Conservation (phyloP, 495 filamentous ascomycete genomes). For the Lophium mytilinum region DNA sequence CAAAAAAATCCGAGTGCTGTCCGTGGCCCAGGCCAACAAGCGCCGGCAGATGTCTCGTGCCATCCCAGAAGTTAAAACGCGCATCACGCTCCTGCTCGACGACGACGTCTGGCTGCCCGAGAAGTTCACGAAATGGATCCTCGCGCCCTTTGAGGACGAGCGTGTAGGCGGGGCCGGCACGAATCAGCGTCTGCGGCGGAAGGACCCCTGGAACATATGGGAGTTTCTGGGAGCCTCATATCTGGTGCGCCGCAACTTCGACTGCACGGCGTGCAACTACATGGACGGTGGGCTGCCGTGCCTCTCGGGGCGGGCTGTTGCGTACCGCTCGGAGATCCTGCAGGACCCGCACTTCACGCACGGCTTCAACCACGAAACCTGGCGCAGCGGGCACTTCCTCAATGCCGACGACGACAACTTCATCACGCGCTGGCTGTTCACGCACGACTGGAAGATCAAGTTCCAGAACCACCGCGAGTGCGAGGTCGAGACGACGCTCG, state of each 20-base stretch:
- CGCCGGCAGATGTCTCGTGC: constrained; percentile 74
- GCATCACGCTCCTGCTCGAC: constrained; percentile 74
- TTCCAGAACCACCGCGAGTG: constrained; percentile 53
- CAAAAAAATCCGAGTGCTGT: constrained; percentile 37
- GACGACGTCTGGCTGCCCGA: constrained; percentile 81
- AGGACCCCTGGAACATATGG: constrained; percentile 52
- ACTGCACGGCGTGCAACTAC: constrained; percentile 78
- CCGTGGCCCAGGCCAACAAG: constrained; percentile 56
- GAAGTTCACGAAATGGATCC: constrained; percentile 69
- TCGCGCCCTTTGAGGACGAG: constrained; percentile 75
- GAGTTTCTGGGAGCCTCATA: constrained; percentile 76
- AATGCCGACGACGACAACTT: constrained; percentile 66
- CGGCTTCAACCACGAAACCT: constrained; percentile 49
- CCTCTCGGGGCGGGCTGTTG: constrained; percentile 79
- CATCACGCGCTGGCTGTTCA: constrained; percentile 54
- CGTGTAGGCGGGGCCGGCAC: constrained; percentile 74
- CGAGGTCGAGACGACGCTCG: constrained; percentile 53
- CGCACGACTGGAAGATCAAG: constrained; percentile 48
- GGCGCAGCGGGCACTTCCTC: constrained; percentile 46
- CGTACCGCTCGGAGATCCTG: constrained; percentile 74
- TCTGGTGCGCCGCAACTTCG: constrained; percentile 78
- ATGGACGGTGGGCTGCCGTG: constrained; percentile 81
- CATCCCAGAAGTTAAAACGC: constrained; percentile 64
- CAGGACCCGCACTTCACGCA: constrained; percentile 63
- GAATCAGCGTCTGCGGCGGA: constrained; percentile 67